Evolutionary conservation across 768 basidiomycete genomes (phyloP).

Genomic region (Chlorophyllum brunneum): DNA sequence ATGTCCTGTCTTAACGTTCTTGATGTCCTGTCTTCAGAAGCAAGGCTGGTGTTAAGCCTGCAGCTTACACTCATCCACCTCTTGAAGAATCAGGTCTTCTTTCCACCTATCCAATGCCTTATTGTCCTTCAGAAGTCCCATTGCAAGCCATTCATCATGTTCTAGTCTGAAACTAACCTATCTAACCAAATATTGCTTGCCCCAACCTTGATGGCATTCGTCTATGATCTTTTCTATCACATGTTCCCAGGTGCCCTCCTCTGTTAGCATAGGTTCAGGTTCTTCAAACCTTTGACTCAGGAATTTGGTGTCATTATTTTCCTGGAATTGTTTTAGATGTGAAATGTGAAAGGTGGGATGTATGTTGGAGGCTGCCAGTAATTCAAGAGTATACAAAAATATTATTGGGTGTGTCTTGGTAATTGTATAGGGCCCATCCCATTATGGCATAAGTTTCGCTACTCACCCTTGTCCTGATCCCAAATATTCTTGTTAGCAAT

Average conservation of each 20-base stretch:
- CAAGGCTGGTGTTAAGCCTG: too few species aligned
- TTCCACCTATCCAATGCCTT: slow-evolving; percentile 18
- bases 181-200: slow-evolving; percentile 25
- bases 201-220: slow-evolving; percentile 15
- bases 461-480: too few species aligned
- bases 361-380: neutral
- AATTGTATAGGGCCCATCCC: too few species aligned
- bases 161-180: slow-evolving; percentile 25
- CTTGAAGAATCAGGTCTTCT: too few species aligned
- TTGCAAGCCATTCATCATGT: slow-evolving; percentile 24
- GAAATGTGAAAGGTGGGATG: neutral
- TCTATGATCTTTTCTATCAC: slow-evolving; percentile 26
- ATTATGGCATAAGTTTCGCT: too few species aligned
- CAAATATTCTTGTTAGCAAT: too few species aligned
- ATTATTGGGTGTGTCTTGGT: neutral
- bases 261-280: neutral
- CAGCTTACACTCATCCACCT: too few species aligned
- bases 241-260: slow-evolving; percentile 20
- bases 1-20: too few species aligned
- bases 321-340: neutral
- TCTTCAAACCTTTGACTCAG: neutral
- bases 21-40: too few species aligned
- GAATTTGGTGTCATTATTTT: neutral
- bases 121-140: slow-evolving; percentile 18
- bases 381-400: neutral